phyloP scores from a whole-genome alignment of 192 early-diverging fungal species.

The Backusella macrospora region DNA sequence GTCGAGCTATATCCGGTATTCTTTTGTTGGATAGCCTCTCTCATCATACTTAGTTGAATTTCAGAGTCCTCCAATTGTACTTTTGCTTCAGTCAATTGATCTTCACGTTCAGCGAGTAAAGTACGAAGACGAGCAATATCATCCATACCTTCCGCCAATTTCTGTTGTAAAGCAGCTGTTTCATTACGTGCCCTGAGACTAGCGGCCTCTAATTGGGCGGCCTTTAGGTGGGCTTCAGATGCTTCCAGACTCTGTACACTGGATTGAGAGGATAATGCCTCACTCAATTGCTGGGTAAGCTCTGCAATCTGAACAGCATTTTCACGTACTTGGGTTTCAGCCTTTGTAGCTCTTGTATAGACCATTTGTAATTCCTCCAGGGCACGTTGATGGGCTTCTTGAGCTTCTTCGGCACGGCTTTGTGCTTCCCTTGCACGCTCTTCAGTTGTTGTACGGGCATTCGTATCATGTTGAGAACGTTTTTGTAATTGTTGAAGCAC shows the following conservation, averaged over 20 bases:
- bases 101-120: slow-evolving; percentile 46
- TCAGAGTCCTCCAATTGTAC: slow-evolving; percentile 52
- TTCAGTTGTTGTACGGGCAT: slow-evolving; percentile 49
- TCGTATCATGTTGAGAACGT: slow-evolving; percentile 49
- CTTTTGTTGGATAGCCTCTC: slow-evolving; percentile 11
- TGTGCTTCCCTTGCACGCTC: slow-evolving; percentile 52
- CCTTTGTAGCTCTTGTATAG: slow-evolving; percentile 47
- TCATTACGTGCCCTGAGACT: slow-evolving; percentile 54
- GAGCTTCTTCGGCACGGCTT: slow-evolving; percentile 54
- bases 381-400: slow-evolving; percentile 53
- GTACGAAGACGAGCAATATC: slow-evolving; percentile 46
- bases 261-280: slow-evolving; percentile 25
- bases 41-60: slow-evolving; percentile 52
- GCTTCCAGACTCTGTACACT: slow-evolving; percentile 15
- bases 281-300: slow-evolving; percentile 30
- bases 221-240: slow-evolving; percentile 42
- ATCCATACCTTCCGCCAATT: slow-evolving; percentile 47
- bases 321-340: slow-evolving; percentile 50
- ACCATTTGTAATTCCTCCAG: slow-evolving; percentile 49
- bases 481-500: slow-evolving; percentile 53
- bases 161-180: slow-evolving; percentile 46
- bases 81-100: slow-evolving; percentile 41
- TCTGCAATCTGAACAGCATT: slow-evolving; percentile 38
- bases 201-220: slow-evolving; percentile 54
- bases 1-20: slow-evolving; percentile 9